These are phyloP conservation scores for Aristolochia fimbriata DNA, from an alignment of 164 flowering plant genomes.

Conservation along the genomic window DNA sequence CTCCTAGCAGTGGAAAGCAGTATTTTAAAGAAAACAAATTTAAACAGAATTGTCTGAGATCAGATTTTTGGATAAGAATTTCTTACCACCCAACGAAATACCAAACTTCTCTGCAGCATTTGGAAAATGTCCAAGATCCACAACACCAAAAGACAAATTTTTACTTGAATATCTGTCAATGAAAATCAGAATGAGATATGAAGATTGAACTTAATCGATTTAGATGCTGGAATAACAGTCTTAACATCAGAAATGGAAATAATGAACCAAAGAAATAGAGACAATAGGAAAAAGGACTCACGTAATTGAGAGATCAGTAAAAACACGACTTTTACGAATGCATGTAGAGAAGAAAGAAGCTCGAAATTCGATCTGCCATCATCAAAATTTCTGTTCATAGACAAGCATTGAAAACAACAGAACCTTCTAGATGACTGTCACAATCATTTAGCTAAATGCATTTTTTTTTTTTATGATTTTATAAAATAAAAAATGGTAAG, in stretches of 20 bases:
- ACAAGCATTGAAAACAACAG: neutral
- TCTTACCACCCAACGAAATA: conserved; percentile 55
- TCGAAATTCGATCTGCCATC: conserved; percentile 74
- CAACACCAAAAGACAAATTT: conserved; percentile 69
- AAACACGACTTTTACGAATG: conserved; percentile 52
- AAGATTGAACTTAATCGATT: neutral
- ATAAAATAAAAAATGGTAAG: no score
- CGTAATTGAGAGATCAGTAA: conserved; percentile 88
- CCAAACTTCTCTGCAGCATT: conserved; percentile 85
- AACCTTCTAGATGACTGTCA: neutral
- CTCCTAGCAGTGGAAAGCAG: neutral
- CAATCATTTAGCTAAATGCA: no score
- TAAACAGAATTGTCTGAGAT: neutral
- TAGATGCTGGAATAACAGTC: neutral
- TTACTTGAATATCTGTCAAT: conserved; percentile 70
- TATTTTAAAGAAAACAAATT: neutral
- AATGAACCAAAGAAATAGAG: neutral
- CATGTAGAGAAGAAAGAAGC: conserved; percentile 44
- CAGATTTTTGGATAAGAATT: neutral
- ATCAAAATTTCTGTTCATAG: neutral
- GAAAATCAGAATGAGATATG: neutral
- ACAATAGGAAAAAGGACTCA: conserved; percentile 19
- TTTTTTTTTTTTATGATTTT: no score
- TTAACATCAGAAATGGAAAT: neutral
- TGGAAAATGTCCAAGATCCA: conserved; percentile 95